phyloP scores from a whole-genome alignment of 1,284 basidiomycete genomes.

The Cryptococcus sp. region DNA sequence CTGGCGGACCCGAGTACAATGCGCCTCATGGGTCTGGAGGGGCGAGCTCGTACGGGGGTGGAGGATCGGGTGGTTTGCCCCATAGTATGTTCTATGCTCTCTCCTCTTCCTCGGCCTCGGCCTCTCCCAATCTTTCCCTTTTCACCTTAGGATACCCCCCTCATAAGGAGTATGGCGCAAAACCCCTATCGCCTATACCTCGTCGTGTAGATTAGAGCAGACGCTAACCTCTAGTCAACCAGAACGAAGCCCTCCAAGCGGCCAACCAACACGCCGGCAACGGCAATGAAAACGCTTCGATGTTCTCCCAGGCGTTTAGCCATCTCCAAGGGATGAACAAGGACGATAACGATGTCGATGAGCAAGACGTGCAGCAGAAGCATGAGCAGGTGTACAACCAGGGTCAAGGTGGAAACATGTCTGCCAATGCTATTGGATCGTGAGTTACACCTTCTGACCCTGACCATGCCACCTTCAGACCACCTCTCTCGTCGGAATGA shows the following conservation, averaged over 20 bases:
- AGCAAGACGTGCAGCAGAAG: slow-evolving; percentile 56
- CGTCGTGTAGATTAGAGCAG: neutral
- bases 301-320: slow-evolving; percentile 28
- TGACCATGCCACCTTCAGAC: no score
- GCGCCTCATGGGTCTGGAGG: slow-evolving; percentile 32
- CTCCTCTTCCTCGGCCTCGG: neutral
- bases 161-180: neutral
- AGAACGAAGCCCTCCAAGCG: slow-evolving; percentile 31
- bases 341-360: slow-evolving; percentile 52
- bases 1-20: slow-evolving; percentile 37
- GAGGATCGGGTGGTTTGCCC: slow-evolving; percentile 20
- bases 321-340: slow-evolving; percentile 27
- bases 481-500: no score
- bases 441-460: slow-evolving; percentile 9
- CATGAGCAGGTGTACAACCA: slow-evolving; percentile 53
- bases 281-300: slow-evolving; percentile 31
- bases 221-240: slow-evolving; percentile 31
- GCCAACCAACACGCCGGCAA: slow-evolving; percentile 40
- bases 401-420: slow-evolving; percentile 52
- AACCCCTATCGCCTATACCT: neutral
- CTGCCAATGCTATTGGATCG: slow-evolving; percentile 57
- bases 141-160: neutral
- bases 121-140: neutral
- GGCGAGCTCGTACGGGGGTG: slow-evolving; percentile 11
- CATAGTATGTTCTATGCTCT: slow-evolving; percentile 19